Base-by-base conservation (phyloP, 176 grass and related monocot species). In the Typha latifolia region DNA sequence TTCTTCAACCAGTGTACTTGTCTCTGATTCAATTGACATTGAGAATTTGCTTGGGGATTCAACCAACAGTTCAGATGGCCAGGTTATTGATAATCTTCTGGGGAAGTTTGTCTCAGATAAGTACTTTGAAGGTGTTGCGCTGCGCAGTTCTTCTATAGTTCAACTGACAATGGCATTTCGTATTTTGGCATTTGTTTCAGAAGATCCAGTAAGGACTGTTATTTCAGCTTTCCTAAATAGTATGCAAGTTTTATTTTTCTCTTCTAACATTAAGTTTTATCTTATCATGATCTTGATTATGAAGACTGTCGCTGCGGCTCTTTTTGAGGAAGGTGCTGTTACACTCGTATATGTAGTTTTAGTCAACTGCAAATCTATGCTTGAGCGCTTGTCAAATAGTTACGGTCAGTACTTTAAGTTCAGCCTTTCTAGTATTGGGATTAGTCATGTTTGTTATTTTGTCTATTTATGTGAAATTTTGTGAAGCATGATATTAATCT, bases 301-400 rank as follows among this genome's bases (percentile, higher is more conserved):
- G 69, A 74, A 97, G 93, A 83, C 68, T 68, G 85, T 91, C 16
- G 88, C 88, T 66, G 84, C 88, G 1, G 84, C 82, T 63, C 93
- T 97, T 82, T 96, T 97, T 70, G 93, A 97, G 76, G 93, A 97
- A 84, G 93, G 93, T 55, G 93, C 85, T 24, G 73, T 97, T 49
- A 89, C 83, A 79, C 85, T 97, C 81, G 68, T 97, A 78, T 97
- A 97, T 67, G 59, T 92, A 59, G 88, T 97, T 63, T 71, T 97
- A 51, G 77, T 89, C 79, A 91, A 89, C 57, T 91, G 88, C 83
- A 97, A 89, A 78, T 91, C 82, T 71, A 97, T 97, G 93, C 85
- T 97, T 73, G 78, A 97, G 49, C 85, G 88, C 77, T 76, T 91
- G 77, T 97, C 93, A 47, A 97, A 92, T 68, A 97, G 81, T 86